phyloP scores from a whole-genome alignment of 192 early-diverging fungal genomes.

The Coemansia sp. region DNA sequence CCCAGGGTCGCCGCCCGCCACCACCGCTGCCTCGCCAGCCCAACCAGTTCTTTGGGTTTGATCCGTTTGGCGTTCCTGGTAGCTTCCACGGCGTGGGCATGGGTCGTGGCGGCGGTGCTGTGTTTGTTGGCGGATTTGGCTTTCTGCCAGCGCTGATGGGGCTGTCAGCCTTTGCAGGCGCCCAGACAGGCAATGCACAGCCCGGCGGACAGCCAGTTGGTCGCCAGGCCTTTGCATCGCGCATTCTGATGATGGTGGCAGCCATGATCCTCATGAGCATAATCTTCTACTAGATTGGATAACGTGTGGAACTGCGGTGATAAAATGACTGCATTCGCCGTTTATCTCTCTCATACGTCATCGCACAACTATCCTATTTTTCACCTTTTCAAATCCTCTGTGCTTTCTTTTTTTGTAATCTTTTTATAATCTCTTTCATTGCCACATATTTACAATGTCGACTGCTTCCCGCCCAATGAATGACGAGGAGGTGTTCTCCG shows the following conservation, averaged over 20 bases:
- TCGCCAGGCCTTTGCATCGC: conserved; percentile 78
- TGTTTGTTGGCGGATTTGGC: conserved; percentile 68
- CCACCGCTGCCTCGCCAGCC: conserved; percentile 64
- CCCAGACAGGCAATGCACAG: conserved; percentile 13
- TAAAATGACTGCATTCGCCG: neutral
- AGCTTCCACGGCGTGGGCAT: conserved; percentile 56
- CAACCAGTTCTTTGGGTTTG: conserved; percentile 56
- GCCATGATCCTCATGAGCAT: conserved; percentile 76
- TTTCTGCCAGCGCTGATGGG: conserved; percentile 73
- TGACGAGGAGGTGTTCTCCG: conserved; percentile 91
- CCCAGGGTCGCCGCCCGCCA: conserved; percentile 75
- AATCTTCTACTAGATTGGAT: conserved; percentile 59
- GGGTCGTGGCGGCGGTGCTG: conserved; percentile 50
- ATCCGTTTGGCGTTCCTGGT: conserved; percentile 60
- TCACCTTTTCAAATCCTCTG: neutral
- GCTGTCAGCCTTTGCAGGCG: conserved; percentile 43
- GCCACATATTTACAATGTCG: conserved; percentile 24
- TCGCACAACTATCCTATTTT: neutral
- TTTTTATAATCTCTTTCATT: neutral
- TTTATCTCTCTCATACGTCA: neutral
- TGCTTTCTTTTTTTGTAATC: conserved; percentile 4
- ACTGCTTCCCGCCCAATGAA: conserved; percentile 68
- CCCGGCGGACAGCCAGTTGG: conserved; percentile 35
- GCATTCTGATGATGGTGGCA: conserved; percentile 80
- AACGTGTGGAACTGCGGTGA: neutral